Evolutionary conservation across 1,139 yeast species (phyloP), one percentile per base, ranked within the genome.

Genomic region (Pichia sp.): DNA sequence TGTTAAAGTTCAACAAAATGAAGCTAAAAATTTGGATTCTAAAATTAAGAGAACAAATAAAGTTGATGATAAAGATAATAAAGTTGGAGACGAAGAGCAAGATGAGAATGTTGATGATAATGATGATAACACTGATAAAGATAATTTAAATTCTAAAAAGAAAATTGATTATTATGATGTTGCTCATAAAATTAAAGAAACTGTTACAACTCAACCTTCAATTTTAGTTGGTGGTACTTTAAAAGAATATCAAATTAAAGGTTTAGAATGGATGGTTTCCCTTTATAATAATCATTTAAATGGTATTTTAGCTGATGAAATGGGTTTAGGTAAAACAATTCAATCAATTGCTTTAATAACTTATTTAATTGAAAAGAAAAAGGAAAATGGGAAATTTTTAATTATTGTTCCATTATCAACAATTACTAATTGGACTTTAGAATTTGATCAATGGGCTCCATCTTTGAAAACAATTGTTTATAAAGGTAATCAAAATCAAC

Each of bases 251-350:
- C 97, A 89, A 66, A 35, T 89, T 47, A 86, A 85, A 63, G 97
- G 97, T 60, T 69, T 89, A 45, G 96, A 91, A 61, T 89, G 97
- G 98, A 89, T 91, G 97, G 95, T 89, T 4, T 89, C 97, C 0
- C 70, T 91, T 46, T 89, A 74, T 62, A 91, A 91, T 61, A 91
- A 91, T 63, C 91, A 88, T 60, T 71, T 91, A 56, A 89, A 91
- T 60, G 97, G 97, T 68, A 89, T 89, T 48, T 67, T 89, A 45
- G 97, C 97, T 6, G 97, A 84, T 65, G 91, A 89, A 63, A 84
- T 84, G 95, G 95, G 95, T 50, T 68, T 84, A 38, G 95, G 95
- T 61, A 84, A 84, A 54, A 85, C 95, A 6, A 84, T 85, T 56
- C 95, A 85, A 62, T 76, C 93, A 0, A 79, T 85, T 42, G 82